phyloP scores from a whole-genome alignment of 257 asterid genomes.

The Rhazya stricta region DNA sequence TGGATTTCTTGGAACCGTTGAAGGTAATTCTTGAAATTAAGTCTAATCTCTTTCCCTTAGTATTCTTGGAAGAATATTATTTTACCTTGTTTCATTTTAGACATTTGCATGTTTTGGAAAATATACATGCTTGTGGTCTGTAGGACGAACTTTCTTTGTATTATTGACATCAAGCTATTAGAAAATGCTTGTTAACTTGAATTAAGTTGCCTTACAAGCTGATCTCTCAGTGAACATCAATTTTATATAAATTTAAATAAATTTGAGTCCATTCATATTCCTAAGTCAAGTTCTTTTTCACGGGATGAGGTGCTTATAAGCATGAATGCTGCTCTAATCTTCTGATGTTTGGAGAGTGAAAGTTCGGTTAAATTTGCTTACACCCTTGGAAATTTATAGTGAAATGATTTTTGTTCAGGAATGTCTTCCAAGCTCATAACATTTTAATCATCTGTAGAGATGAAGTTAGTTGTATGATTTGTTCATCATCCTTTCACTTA shows the following conservation, averaged over 20 bases:
- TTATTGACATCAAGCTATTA: background rate
- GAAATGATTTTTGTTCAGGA: background rate
- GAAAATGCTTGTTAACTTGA: background rate
- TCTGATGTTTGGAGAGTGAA: background rate
- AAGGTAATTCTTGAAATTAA: slow-evolving; percentile 41
- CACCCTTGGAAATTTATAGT: background rate
- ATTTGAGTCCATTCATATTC: background rate
- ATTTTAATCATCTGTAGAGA: background rate
- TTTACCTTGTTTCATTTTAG: background rate
- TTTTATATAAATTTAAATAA: background rate
- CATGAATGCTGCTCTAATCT: background rate
- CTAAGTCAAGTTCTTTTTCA: background rate
- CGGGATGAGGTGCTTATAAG: background rate
- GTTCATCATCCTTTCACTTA: background rate
- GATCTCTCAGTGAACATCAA: background rate
- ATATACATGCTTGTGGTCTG: background rate
- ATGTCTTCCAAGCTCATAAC: background rate
- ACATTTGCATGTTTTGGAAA: background rate
- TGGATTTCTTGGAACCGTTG: slow-evolving; percentile 75
- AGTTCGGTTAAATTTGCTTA: background rate
- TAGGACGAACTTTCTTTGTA: background rate
- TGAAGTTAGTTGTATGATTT: background rate
- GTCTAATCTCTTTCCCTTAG: background rate
- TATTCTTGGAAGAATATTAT: background rate
- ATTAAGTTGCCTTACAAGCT: background rate